Percentiles rank a stretch among this genome's conserved stretches.
phyloP scores from a whole-genome alignment of 768 basidiomycete genomes.

The Kwoniella sp. region DNA sequence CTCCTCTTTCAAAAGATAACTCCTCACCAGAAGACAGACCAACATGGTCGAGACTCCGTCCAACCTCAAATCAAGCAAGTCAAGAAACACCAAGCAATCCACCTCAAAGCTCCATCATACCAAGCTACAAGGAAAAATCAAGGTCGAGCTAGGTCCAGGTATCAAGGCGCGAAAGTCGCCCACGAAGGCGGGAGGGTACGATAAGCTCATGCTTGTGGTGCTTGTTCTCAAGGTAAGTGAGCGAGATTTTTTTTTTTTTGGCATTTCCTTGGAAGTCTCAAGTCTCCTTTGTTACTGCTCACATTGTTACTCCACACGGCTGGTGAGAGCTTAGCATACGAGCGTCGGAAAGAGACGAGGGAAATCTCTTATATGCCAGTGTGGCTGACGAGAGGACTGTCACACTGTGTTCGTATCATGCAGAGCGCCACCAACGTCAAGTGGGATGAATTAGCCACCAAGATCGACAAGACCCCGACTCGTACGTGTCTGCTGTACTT shows the following conservation, averaged over 20 bases:
- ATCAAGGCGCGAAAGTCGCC: neutral
- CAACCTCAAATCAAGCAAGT: neutral
- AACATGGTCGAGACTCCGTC: neutral
- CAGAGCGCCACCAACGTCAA: constrained; percentile 28
- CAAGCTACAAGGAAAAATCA: neutral
- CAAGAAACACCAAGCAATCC: neutral
- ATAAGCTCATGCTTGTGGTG: constrained; percentile 15
- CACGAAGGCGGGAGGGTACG: constrained; percentile 15
- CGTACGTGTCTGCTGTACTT: constrained; percentile 39
- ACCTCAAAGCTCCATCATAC: neutral
- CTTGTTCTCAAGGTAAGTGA: constrained; percentile 26
- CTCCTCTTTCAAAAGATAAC: too few species aligned
- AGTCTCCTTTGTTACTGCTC: neutral
- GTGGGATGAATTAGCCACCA: constrained; percentile 23
- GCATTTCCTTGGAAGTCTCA: too few species aligned
- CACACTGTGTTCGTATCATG: neutral
- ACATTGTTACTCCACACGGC: neutral
- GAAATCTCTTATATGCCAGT: too few species aligned
- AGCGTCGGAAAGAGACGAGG: too few species aligned
- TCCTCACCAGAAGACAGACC: too few species aligned
- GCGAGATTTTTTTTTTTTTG: too few species aligned
- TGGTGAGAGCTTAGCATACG: too few species aligned
- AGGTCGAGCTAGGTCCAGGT: neutral
- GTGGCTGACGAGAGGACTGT: constrained; percentile 16
- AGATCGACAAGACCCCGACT: constrained; percentile 25